These are phyloP conservation scores for Zymoseptoria tritici DNA, from an alignment of 2,329 filamentous ascomycete species.

Conservation along the genomic window DNA sequence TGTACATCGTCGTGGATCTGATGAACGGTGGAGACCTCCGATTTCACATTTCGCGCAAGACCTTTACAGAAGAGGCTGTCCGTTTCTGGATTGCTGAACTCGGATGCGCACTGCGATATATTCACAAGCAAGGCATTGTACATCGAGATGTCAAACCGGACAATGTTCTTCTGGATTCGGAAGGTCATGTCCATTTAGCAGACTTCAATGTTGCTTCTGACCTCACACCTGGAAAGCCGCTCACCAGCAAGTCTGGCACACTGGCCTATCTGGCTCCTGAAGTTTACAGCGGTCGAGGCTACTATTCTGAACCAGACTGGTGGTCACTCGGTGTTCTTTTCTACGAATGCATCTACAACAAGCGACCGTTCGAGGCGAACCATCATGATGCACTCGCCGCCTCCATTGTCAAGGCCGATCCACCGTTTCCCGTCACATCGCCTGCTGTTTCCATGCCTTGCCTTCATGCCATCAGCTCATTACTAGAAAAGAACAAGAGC, in stretches of 20 bases:
- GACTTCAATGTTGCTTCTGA: slow-evolving; percentile 99
- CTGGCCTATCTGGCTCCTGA: slow-evolving; percentile 93
- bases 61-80: slow-evolving; percentile 94
- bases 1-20: slow-evolving; percentile 96
- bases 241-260: slow-evolving; percentile 95
- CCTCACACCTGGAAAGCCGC: slow-evolving; percentile 68
- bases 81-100: slow-evolving; percentile 96
- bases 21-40: slow-evolving; percentile 96
- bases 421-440: slow-evolving; percentile 85
- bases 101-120: slow-evolving; percentile 81
- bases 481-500: slow-evolving; percentile 71
- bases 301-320: slow-evolving; percentile 89
- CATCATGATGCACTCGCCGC: slow-evolving; percentile 73
- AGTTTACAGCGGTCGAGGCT: slow-evolving; percentile 85
- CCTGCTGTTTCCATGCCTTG: slow-evolving; percentile 85
- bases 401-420: slow-evolving; percentile 72
- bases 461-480: slow-evolving; percentile 76
- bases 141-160: slow-evolving; percentile 90
- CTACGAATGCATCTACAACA: slow-evolving; percentile 99
- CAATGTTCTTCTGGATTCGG: slow-evolving; percentile 78
- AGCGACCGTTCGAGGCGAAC: slow-evolving; percentile 89
- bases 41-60: slow-evolving; percentile 96
- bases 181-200: slow-evolving; percentile 92
- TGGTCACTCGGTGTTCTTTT: slow-evolving; percentile 98
- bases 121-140: slow-evolving; percentile 79